phyloP scores from a whole-genome alignment of 306 rosid genomes.

The Prunus armeniaca region DNA sequence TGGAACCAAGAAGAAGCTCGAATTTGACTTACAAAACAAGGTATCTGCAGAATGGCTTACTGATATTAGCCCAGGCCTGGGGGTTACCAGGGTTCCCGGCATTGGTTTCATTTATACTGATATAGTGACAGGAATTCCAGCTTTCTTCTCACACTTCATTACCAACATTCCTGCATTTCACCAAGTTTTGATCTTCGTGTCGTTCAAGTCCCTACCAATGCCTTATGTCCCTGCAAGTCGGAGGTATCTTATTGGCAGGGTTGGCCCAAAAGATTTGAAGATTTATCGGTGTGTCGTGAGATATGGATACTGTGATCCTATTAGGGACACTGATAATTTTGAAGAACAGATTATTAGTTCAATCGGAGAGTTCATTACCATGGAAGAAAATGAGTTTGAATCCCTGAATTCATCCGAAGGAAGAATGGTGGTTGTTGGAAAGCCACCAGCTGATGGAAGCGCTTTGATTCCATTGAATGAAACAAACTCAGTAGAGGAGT shows the following conservation, averaged over 20 bases:
- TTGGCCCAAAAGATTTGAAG: conserved; percentile 53
- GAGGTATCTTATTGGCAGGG: conserved; percentile 74
- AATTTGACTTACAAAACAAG: conserved; percentile 68
- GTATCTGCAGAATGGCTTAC: conserved; percentile 72
- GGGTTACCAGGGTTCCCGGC: conserved; percentile 72
- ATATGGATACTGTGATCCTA: conserved; percentile 64
- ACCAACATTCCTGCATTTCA: conserved; percentile 84
- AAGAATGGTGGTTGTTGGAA: conserved; percentile 67
- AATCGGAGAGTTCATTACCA: conserved; percentile 66
- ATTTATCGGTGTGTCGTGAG: conserved; percentile 78
- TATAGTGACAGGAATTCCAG: conserved; percentile 71
- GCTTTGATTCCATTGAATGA: conserved; percentile 55
- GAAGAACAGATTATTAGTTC: conserved; percentile 75
- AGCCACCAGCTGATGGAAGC: conserved; percentile 41
- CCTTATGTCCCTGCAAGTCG: conserved; percentile 53
- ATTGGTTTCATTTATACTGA: conserved; percentile 80
- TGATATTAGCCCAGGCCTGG: conserved; percentile 59
- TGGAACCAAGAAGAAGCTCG: conserved; percentile 78
- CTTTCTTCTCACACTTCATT: conserved; percentile 82
- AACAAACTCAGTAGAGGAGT: neutral
- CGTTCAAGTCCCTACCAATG: conserved; percentile 70
- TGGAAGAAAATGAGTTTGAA: conserved; percentile 54
- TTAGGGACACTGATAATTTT: conserved; percentile 59
- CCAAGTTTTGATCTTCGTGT: conserved; percentile 68
- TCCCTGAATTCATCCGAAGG: conserved; percentile 45